A percentile compares a stretch with the other conserved stretches of the same genome.
These are phyloP conservation scores for Barbatosphaeria neglecta DNA, from an alignment of 495 filamentous ascomycete species.

Conservation along the genomic window DNA sequence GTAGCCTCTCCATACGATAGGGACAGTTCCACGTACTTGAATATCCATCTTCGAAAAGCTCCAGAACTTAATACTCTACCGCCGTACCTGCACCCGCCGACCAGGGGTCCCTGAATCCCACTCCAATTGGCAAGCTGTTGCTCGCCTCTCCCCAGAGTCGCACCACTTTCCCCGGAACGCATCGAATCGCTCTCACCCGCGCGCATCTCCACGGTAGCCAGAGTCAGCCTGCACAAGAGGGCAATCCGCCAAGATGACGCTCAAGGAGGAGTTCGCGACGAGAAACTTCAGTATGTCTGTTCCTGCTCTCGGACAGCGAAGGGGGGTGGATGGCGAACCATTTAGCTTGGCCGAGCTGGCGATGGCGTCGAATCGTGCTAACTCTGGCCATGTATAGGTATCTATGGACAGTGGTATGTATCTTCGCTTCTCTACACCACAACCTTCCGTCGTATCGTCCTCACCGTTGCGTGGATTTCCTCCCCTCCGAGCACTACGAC, in stretches of 20 bases:
- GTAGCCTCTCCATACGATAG: too few species aligned
- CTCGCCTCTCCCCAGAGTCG: not conserved
- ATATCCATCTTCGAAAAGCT: too few species aligned
- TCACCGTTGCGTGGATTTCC: too few species aligned
- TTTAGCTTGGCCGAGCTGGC: not conserved
- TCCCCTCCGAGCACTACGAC: too few species aligned
- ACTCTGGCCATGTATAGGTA: conserved; percentile 52
- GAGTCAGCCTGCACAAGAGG: too few species aligned
- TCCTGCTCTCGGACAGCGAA: not conserved
- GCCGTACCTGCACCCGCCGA: too few species aligned
- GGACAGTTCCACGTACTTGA: too few species aligned
- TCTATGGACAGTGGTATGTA: conserved; percentile 98
- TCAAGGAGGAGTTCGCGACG: conserved; percentile 72
- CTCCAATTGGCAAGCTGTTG: not conserved
- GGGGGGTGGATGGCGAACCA: too few species aligned
- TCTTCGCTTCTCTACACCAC: conserved; percentile 1
- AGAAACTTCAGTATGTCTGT: conserved; percentile 94
- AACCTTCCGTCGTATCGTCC: too few species aligned
- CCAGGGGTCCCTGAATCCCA: not conserved
- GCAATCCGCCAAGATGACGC: conserved; percentile 29
- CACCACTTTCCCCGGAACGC: not conserved
- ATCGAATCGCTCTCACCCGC: not conserved
- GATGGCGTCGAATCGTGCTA: conserved; percentile 18
- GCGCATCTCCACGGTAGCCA: not conserved
- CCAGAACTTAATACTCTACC: too few species aligned